Evolutionary conservation across 225 moss, liverwort and hornwort species (phyloP).

Genomic region (Takakia lepidozioides): DNA sequence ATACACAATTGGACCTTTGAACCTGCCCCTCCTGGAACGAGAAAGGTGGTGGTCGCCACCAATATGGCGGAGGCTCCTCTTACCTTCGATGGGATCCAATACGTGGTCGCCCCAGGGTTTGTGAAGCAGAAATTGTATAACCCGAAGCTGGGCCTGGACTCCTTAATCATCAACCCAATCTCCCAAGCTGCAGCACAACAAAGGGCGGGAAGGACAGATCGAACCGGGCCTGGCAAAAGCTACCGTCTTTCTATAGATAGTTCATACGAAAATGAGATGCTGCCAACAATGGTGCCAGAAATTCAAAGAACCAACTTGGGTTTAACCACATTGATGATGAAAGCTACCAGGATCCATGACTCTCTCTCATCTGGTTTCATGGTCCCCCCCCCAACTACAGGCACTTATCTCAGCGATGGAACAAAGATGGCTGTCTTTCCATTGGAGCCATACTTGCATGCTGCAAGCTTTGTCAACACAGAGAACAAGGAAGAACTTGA

Average conservation of each 20-base stretch:
- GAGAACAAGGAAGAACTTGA: constrained; percentile 12
- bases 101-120: constrained; percentile 99
- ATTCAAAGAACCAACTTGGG: constrained; percentile 92
- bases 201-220: constrained; percentile 89
- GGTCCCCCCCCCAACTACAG: constrained; percentile 96
- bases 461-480: too few species aligned
- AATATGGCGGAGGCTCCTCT: constrained; percentile 97
- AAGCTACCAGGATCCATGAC: constrained; percentile 96
- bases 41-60: constrained; percentile 94
- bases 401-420: constrained; percentile 99
- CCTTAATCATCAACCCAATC: constrained; percentile 89
- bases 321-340: constrained; percentile 78
- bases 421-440: constrained; percentile 96
- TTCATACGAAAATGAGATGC: constrained; percentile 93
- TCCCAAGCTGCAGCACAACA: constrained; percentile 97
- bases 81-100: constrained; percentile 91
- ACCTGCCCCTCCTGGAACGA: constrained; percentile 84
- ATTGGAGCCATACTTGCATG: too few species aligned
- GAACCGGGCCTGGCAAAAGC: constrained; percentile 98
- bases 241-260: constrained; percentile 92
- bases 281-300: constrained; percentile 94
- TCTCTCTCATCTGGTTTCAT: constrained; percentile 94
- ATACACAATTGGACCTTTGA: constrained; percentile 99
- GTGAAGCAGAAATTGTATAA: constrained; percentile 98
- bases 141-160: constrained; percentile 88